Evolutionary conservation across 306 rosid species (phyloP), one percentile per base, ranked within the genome.

Genomic region (Cicer arietinum): DNA sequence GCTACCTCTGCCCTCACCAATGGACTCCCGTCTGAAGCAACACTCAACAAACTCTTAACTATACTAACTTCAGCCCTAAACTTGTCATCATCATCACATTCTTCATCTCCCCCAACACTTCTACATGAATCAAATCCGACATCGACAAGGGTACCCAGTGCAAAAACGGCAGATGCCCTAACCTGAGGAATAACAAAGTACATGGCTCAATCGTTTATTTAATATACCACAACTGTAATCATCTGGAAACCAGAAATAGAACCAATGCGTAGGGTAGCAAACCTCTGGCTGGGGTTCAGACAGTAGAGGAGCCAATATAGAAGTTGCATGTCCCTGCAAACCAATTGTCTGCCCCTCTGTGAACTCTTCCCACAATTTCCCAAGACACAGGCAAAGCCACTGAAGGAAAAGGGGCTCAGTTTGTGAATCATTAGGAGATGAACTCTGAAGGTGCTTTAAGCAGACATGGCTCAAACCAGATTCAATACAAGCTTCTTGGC

Each of bases 1-100:
- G 97, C 97, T 75, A 90, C 98, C 86, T 92, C 99, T 0, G 97
- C 93, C 90, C 99, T 88, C 84, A 95, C 99, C 83, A 95, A 83
- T 60, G 98, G 99, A 78, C 99, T 95, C 75, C 99, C 98, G 83
- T 95, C 99, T 53, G 98, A 88, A 85, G 88, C 93, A 84, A 90
- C 92, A 80, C 85, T 77, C 80, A 95, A 80, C 43, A 95, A 83
- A 78, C 91, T 88, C 89, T 71, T 82, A 77, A 95, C 84, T 59
- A 95, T 92, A 82, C 91, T 90, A 81, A 89, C 89, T 88, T 90
- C 97, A 58, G 93, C 86, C 81, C 92, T 90, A 79, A 79, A 81
- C 78, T 86, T 94, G 74, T 90, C 96, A 83, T 94, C 98, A 77
- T 92, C 96, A 80, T 94, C 97, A 75, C 84, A 85, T 72, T 92